A percentile compares a stretch with the other conserved stretches of the same genome.
These are phyloP conservation scores for Borovskyia barvae DNA, from an alignment of 208 protist genomes.

Conservation along the genomic window DNA sequence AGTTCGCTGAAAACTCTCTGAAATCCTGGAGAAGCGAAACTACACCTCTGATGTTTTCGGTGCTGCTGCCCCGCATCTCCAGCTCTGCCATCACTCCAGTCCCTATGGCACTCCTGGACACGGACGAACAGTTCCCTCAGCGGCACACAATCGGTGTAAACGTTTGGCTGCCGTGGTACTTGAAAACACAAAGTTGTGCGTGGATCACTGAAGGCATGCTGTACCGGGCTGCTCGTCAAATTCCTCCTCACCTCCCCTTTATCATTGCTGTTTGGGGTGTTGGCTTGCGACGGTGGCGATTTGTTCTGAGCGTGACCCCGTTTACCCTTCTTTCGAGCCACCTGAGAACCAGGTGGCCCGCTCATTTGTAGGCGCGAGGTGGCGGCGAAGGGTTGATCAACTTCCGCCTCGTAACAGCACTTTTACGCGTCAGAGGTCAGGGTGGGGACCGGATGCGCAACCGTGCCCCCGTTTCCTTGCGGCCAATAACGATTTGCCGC, in stretches of 20 bases:
- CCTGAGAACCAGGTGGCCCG: constrained; percentile 15
- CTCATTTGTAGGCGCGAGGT: constrained; percentile 6
- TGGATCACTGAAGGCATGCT: no score
- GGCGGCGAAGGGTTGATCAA: not conserved
- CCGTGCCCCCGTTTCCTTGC: no score
- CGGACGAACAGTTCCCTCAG: constrained; percentile 15
- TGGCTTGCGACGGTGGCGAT: not conserved
- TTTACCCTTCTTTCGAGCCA: constrained; percentile 12
- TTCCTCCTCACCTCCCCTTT: not conserved
- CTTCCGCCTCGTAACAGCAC: no score
- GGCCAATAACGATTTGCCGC: no score
- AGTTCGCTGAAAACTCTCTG: constrained; percentile 29
- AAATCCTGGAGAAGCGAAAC: constrained; percentile 11
- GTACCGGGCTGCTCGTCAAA: not conserved
- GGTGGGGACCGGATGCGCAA: no score
- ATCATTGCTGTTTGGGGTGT: not conserved
- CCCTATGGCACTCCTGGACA: no score
- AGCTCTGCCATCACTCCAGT: not conserved
- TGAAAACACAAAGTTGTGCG: no score
- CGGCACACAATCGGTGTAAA: constrained; percentile 7
- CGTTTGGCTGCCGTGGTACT: constrained; percentile 15
- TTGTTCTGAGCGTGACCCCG: constrained; percentile 1
- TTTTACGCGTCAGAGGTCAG: no score
- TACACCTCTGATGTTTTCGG: not conserved
- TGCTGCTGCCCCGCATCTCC: not conserved